A percentile compares a stretch with the other conserved stretches of the same genome.
phyloP scores from a whole-genome alignment of 495 filamentous ascomycete species.

The Xylaria acuta region DNA sequence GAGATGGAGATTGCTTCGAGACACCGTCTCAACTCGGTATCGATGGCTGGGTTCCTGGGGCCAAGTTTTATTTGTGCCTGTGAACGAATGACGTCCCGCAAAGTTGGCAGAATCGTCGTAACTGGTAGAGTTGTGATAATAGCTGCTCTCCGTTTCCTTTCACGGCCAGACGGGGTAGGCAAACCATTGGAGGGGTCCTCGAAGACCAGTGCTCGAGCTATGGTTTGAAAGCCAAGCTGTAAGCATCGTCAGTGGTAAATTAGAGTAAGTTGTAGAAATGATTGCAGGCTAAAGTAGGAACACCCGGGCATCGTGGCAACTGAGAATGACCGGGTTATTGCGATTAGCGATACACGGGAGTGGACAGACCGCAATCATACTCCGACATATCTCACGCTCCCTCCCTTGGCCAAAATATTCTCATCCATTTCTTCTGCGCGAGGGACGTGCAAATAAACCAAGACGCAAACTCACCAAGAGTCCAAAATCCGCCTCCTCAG shows the following conservation, averaged over 20 bases:
- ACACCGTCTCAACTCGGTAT: constrained; percentile 37
- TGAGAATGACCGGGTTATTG: not conserved
- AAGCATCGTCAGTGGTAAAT: not conserved
- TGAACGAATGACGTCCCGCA: constrained; percentile 42
- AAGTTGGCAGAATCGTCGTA: constrained; percentile 39
- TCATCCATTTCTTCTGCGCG: not conserved
- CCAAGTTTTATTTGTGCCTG: constrained; percentile 32
- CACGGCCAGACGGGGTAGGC: not conserved
- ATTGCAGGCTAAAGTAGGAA: not conserved
- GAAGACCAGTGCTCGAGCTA: constrained; percentile 37
- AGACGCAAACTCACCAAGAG: constrained; percentile 43
- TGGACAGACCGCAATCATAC: not conserved
- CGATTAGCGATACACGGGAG: not conserved
- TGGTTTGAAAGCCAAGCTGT: constrained; percentile 48
- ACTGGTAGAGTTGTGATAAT: constrained; percentile 48
- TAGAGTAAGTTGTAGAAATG: not conserved
- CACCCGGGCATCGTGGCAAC: not conserved
- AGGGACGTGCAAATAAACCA: constrained; percentile 16
- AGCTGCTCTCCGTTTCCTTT: constrained; percentile 29
- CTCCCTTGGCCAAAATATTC: not conserved
- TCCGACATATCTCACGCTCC: not conserved
- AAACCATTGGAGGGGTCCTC: not conserved
- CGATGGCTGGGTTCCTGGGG: constrained; percentile 25
- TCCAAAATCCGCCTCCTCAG: constrained; percentile 48
- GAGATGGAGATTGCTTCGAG: constrained; percentile 61